Percentiles rank a stretch among this genome's conserved stretches.
These are phyloP conservation scores for Nitzschia sp. DNA, from an alignment of 108 stramenopile genomes.

Conservation along the genomic window DNA sequence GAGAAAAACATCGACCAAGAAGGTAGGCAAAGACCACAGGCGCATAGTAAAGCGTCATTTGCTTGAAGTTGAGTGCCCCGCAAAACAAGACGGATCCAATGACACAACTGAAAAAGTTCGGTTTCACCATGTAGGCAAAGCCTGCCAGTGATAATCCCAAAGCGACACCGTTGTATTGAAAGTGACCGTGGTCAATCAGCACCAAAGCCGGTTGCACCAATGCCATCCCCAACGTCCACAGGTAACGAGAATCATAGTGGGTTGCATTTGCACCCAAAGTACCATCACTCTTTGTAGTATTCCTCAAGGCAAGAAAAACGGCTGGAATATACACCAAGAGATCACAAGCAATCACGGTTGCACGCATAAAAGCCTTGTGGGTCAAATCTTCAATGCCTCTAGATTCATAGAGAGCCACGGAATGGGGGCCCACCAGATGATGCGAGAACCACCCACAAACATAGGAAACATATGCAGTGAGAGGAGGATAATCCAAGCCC, in stretches of 20 bases:
- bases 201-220: slow-evolving; percentile 78
- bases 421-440: slow-evolving; percentile 49
- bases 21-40: slow-evolving; percentile 88
- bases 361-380: slow-evolving; percentile 84
- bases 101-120: slow-evolving; percentile 45
- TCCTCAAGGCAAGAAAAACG: slow-evolving; percentile 34
- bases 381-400: slow-evolving; percentile 79
- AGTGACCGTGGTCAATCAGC: slow-evolving; percentile 95
- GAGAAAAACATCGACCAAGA: slow-evolving; percentile 69
- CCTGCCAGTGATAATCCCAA: slow-evolving; percentile 80
- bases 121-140: slow-evolving; percentile 57
- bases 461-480: slow-evolving; percentile 85
- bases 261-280: not conserved
- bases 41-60: slow-evolving; percentile 94
- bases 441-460: slow-evolving; percentile 62
- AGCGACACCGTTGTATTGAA: slow-evolving; percentile 94
- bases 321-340: slow-evolving; percentile 55
- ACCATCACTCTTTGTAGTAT: not conserved
- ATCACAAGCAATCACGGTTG: slow-evolving; percentile 70
- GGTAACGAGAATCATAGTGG: not conserved
- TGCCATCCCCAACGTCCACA: slow-evolving; percentile 38
- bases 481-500: slow-evolving; percentile 96
- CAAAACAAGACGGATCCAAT: slow-evolving; percentile 70
- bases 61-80: slow-evolving; percentile 94
- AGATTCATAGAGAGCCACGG: slow-evolving; percentile 64